These are phyloP conservation scores for Lentinula raphanica DNA, from an alignment of 768 basidiomycete genomes.

Conservation along the genomic window DNA sequence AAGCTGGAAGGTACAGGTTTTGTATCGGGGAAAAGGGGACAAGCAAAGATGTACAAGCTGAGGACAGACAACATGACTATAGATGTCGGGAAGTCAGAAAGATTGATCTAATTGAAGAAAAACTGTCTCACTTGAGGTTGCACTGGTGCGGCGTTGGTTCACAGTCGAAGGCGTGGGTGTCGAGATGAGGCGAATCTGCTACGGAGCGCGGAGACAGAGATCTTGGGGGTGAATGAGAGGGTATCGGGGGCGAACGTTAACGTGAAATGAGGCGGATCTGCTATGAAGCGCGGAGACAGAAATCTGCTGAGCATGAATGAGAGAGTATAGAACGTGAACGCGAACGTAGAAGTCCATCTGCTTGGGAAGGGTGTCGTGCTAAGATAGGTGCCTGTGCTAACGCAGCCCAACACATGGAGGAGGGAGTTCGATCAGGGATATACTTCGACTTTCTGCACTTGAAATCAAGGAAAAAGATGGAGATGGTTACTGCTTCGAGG, in stretches of 20 bases:
- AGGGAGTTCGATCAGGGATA: slow-evolving; percentile 17
- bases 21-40: neutral
- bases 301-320: slow-evolving; percentile 35
- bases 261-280: too few species aligned
- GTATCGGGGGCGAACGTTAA: too few species aligned
- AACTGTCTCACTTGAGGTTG: neutral
- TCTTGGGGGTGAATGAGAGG: slow-evolving; percentile 36
- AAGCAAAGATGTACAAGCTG: slow-evolving; percentile 4
- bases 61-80: slow-evolving; percentile 1
- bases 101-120: neutral
- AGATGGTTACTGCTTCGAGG: slow-evolving; percentile 9
- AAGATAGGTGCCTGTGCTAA: slow-evolving; percentile 46
- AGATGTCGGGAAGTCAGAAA: neutral
- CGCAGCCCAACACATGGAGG: slow-evolving; percentile 14
- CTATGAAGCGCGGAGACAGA: slow-evolving; percentile 47
- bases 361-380: slow-evolving; percentile 52
- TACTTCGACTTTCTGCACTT: slow-evolving; percentile 20
- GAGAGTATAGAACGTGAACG: too few species aligned
- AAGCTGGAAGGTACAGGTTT: neutral
- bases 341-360: slow-evolving; percentile 30
- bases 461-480: slow-evolving; percentile 20
- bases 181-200: too few species aligned
- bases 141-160: neutral
- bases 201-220: too few species aligned
- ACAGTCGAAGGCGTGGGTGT: neutral